Percentiles rank a stretch among this genome's conserved stretches.
These are phyloP conservation scores for Wickerhamiella azyma DNA, from an alignment of 805 yeast species.

Conservation along the genomic window DNA sequence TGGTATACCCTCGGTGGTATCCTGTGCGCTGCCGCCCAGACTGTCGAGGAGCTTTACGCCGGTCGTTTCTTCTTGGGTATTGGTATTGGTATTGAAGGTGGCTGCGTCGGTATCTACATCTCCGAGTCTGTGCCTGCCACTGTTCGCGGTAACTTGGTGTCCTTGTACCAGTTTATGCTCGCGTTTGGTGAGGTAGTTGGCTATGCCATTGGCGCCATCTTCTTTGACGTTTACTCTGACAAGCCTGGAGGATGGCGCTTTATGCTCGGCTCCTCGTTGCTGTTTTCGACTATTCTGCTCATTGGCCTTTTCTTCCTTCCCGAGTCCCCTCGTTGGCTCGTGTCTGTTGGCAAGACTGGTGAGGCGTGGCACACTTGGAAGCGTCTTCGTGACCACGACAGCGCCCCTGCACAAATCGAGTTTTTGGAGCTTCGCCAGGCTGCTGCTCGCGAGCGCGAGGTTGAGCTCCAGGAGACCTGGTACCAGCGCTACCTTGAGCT, in stretches of 20 bases:
- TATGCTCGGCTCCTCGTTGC: constrained; percentile 49
- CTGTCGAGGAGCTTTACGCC: constrained; percentile 38
- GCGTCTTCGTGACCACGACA: constrained; percentile 36
- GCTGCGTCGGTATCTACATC: constrained; percentile 47
- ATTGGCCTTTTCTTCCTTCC: constrained; percentile 41
- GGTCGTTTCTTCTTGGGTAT: constrained; percentile 47
- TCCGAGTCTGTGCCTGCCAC: constrained; percentile 45
- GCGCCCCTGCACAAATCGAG: constrained; percentile 34
- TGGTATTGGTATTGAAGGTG: constrained; percentile 56
- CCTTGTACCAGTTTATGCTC: constrained; percentile 48
- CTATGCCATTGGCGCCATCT: constrained; percentile 48
- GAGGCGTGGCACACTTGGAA: constrained; percentile 38
- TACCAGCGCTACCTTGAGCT: constrained; percentile 36
- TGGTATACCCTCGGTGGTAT: constrained; percentile 49
- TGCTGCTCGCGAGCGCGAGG: constrained; percentile 31
- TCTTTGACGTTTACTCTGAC: constrained; percentile 26
- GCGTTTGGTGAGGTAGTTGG: constrained; percentile 57
- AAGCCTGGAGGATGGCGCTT: constrained; percentile 50
- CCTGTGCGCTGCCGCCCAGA: constrained; percentile 40
- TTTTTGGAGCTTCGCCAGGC: constrained; percentile 44
- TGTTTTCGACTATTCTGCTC: constrained; percentile 40
- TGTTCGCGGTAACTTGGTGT: constrained; percentile 45
- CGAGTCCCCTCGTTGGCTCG: constrained; percentile 48
- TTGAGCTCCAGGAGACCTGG: constrained; percentile 25
- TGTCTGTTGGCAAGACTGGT: constrained; percentile 36